Evolutionary conservation across 768 basidiomycete genomes (phyloP), one percentile per base, ranked within the genome.

Genomic region (Tylopilus intermedius): DNA sequence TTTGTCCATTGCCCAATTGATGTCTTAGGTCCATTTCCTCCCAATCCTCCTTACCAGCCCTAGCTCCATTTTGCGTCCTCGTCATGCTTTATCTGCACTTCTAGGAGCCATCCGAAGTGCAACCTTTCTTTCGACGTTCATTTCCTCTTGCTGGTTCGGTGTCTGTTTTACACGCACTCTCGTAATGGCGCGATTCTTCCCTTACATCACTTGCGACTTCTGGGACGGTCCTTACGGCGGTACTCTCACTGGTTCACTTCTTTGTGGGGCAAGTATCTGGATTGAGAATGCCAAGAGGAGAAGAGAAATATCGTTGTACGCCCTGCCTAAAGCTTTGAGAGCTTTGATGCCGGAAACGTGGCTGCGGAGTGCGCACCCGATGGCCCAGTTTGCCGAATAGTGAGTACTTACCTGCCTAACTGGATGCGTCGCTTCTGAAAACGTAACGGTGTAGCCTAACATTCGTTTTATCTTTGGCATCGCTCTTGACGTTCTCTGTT

Each of bases 241-340:
- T 54, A 69, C 84, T 29, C 67, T 90, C 54, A 77, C 73, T 4
- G 88, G 85, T 21, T 86, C 84, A 54, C 65, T 91, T 40, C 69
- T 77, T 15, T 90, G 88, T 55, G 88, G 89, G 4, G 72, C 76
- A 51, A 89, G 87, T 50, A 88, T 91, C 40, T 88, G 83, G 81
- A 77, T 90, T 26, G 89, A 91, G 63, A 81, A 84, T 54, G 83
- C 82, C 2, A 72, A 74, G 50, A 71, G 89, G 56, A 72, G 89
- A 48, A 86, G 87, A 5, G 89, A 91, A 69, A 87, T 91, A 72
- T 83, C 87, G 0, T 65, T 90, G 29, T 90, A 90, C 60, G 88
- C 90, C 48, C 71, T 90, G 5, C 88, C 89, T 3, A 74, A 79
- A 50, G 88, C 87, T 11, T 56, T 90, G 29, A 73, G 84, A 41